Evolutionary conservation across 1,284 basidiomycete species (phyloP), one percentile per base, ranked within the genome.

Genomic region (Cryptococcus sp.): DNA sequence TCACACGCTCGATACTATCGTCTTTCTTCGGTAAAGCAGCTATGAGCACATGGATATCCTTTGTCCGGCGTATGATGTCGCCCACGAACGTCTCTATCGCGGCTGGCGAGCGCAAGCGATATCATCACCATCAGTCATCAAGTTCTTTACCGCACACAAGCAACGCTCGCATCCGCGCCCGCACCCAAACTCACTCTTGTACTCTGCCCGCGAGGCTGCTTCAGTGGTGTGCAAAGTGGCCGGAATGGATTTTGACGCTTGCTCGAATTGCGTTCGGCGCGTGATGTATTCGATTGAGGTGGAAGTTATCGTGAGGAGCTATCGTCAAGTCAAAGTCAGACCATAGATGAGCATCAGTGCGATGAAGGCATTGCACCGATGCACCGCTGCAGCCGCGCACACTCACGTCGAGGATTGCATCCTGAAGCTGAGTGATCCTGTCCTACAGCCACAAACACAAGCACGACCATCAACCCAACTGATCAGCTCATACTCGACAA

Each of bases 381-480:
- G 20, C 19, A 35, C 20, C 23, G 35, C 5, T 11, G 11, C 27
- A 19, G 10, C 15, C 6, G 38, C 52, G n/a, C 10, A 30, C 35
- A 63, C 72, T 51, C 52, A 78, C 77, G 57, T 75, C 72, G 66
- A 78, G 64, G 49, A 79, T 77, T 55, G 77, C 76, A 73, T 79
- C 77, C 71, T 79, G 77, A 51, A 79, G 70, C 69, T 78, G 75
- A 66, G 75, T 77, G 64, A 77, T 77, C 73, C 74, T 75, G 74
- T 77, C 75, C 75, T 77, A 46, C 38, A 35, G 19, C 15, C 11
- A 23, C 45, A 2, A 40, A 27, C 16, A 41, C 11, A n/a, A n/a
- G n/a, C n/a, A n/a, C 42, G 13, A n/a, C 15, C 15, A 39, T 5
- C 22, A 17, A 16, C 25, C 25, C 3, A 17, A 25, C n/a, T 30